A percentile compares a stretch with the other conserved stretches of the same genome.
Conservation (phyloP, 164 flowering plant species). For the Dillenia suffruticosa region DNA sequence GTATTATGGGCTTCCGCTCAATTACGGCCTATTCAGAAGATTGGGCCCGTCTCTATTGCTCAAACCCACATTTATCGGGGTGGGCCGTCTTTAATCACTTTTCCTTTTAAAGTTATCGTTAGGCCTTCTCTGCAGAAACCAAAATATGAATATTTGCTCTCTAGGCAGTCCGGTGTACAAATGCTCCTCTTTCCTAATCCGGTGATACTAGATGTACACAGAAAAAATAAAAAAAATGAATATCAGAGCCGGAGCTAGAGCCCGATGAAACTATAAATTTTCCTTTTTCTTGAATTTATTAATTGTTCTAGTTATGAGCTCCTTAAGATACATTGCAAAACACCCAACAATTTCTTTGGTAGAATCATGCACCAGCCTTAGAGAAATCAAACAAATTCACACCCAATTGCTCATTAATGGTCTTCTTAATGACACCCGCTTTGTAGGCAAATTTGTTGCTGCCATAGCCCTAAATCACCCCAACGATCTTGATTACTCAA, state of each 20-base stretch:
- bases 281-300: neutral
- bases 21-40: too few relatives aligned
- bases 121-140: too few relatives aligned
- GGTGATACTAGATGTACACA: too few relatives aligned
- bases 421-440: constrained; percentile 21
- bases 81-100: too few relatives aligned
- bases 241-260: too few relatives aligned
- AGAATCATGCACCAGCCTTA: constrained; percentile 21
- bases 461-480: constrained; percentile 28
- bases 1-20: too few relatives aligned
- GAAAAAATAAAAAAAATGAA: too few relatives aligned
- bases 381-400: constrained; percentile 41
- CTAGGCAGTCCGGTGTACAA: neutral
- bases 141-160: neutral
- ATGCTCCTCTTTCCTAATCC: too few relatives aligned
- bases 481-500: constrained; percentile 27
- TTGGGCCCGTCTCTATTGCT: too few relatives aligned
- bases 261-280: too few relatives aligned
- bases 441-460: constrained; percentile 35
- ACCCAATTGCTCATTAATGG: constrained; percentile 37
- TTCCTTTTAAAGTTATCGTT: too few relatives aligned
- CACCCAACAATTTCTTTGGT: constrained; percentile 33
- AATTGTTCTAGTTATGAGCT: constrained; percentile 10
- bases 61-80: too few relatives aligned
- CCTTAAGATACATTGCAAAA: constrained; percentile 17